Base-by-base conservation (phyloP, 495 filamentous ascomycete genomes). In the Annulohypoxylon maeteangense region DNA sequence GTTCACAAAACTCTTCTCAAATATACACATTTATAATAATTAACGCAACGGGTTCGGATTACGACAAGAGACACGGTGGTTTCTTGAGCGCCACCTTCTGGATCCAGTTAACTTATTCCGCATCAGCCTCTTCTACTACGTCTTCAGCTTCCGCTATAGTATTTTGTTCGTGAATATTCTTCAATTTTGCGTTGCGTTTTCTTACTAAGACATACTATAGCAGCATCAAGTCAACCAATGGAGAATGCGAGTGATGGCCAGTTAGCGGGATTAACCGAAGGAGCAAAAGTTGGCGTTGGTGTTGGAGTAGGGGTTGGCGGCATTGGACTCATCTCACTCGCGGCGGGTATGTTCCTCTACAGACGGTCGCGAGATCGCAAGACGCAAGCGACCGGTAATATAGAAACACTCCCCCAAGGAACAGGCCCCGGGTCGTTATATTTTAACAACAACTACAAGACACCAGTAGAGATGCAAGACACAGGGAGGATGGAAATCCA, bases 11-110 rank as follows among this genome's bases (percentile, higher is more conserved):
- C 29, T 53, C 58, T n/a, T 61, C 73, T 10, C 65, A 73, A 25
- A 65, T 73, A 67, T 75, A 75, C 59, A 45, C 60, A n/a, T 75
- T 75, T 22, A 62, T 70, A 11, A 65, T 56, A 12, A 70, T 75
- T 18, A 42, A 75, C 25, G 70, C 65, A 32, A 44, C 36, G 10
- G 73, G 73, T 2, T 70, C 73, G 8, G 14, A n/a, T 10, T 65
- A 67, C 3, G 45, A 72, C 7, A 59, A 73, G 34, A 12, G 34
- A 23, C 29, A 42, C 11, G 73, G 73, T 11, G 73, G 73, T 23
- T 75, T 75, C 44, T 47, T 70, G 29, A 73, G 70, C 34, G 70
- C 70, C 1, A 44, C 73, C 32, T 75, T 75, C 53, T 67, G 22
- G 18, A 75, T 75, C 11, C 57, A 54, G 42, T 36, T 32, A 6